Evolutionary conservation across 1,139 yeast genomes (phyloP).

Genomic region (Lodderomyces margitis): DNA sequence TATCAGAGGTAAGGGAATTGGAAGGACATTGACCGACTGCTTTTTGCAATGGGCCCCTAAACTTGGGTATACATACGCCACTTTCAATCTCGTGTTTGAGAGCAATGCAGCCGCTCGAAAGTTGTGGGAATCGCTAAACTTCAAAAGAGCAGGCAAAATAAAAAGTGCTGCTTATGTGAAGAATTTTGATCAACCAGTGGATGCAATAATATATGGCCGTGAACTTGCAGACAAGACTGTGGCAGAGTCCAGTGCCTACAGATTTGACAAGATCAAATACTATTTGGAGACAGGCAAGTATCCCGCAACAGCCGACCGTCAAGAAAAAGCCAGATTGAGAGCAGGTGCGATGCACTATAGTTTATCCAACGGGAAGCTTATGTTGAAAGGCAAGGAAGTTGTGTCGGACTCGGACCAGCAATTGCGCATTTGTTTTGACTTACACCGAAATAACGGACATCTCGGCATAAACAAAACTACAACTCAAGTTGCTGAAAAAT

Average conservation of each 20-base stretch:
- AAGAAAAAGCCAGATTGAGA: slow-evolving; percentile 80
- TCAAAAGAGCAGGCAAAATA: slow-evolving; percentile 73
- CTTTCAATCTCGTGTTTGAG: slow-evolving; percentile 85
- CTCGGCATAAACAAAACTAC: slow-evolving; percentile 93
- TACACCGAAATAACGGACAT: slow-evolving; percentile 62
- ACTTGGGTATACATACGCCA: slow-evolving; percentile 79
- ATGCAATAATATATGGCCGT: slow-evolving; percentile 69
- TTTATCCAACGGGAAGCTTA: slow-evolving; percentile 66
- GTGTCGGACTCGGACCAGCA: slow-evolving; percentile 74
- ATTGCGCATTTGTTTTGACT: slow-evolving; percentile 67
- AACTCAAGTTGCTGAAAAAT: slow-evolving; percentile 69
- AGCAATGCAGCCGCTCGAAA: slow-evolving; percentile 79
- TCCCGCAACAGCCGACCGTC: slow-evolving; percentile 78
- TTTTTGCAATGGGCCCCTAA: slow-evolving; percentile 88
- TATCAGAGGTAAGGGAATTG: slow-evolving; percentile 90
- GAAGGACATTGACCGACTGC: slow-evolving; percentile 78
- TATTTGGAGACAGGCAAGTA: slow-evolving; percentile 84
- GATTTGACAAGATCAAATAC: slow-evolving; percentile 75
- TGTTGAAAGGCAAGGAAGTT: slow-evolving; percentile 80
- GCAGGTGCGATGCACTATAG: slow-evolving; percentile 80
- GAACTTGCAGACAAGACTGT: slow-evolving; percentile 54
- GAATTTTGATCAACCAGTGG: slow-evolving; percentile 81
- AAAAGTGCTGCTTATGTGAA: slow-evolving; percentile 84
- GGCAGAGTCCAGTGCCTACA: slow-evolving; percentile 52
- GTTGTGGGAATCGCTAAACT: slow-evolving; percentile 77